A percentile compares a stretch with the other conserved stretches of the same genome.
Evolutionary conservation across 306 rosid species (phyloP).

Genomic region (Prosopis cineraria): DNA sequence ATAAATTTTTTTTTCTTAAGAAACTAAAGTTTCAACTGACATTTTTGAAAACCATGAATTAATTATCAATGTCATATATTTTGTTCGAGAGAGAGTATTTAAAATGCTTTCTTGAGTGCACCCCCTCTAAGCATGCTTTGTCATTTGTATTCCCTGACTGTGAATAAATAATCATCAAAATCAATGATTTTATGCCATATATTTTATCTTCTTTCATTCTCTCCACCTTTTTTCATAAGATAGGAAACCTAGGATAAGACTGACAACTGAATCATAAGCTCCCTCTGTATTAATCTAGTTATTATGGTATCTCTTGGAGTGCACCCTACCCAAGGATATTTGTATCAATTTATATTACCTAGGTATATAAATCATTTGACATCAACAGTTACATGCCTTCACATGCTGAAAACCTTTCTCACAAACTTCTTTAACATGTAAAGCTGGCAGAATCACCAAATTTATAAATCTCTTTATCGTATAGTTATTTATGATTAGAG

Average conservation of each 20-base stretch:
- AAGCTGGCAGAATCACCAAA: conserved; percentile 1
- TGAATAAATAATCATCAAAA: not conserved
- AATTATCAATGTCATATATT: too few relatives aligned
- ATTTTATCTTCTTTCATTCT: not conserved
- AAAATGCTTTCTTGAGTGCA: not conserved
- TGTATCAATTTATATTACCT: not conserved
- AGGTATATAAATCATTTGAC: not conserved
- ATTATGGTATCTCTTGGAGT: not conserved
- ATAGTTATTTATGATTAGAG: not conserved
- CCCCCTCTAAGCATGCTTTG: not conserved
- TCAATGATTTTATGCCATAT: not conserved
- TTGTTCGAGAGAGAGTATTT: too few relatives aligned
- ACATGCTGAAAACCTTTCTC: not conserved
- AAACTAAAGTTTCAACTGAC: too few relatives aligned
- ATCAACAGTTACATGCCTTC: not conserved
- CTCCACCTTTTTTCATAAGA: not conserved
- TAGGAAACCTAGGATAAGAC: not conserved
- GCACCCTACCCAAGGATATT: not conserved
- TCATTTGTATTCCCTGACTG: not conserved
- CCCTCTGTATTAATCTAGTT: not conserved
- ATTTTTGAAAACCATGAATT: too few relatives aligned
- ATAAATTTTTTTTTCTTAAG: too few relatives aligned
- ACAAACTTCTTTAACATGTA: not conserved
- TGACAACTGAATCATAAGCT: not conserved
- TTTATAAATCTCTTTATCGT: not conserved